Percentiles rank a stretch among this genome's conserved stretches.
These are phyloP conservation scores for Oxytropis ochrocephala DNA, from an alignment of 306 rosid species.

Conservation along the genomic window DNA sequence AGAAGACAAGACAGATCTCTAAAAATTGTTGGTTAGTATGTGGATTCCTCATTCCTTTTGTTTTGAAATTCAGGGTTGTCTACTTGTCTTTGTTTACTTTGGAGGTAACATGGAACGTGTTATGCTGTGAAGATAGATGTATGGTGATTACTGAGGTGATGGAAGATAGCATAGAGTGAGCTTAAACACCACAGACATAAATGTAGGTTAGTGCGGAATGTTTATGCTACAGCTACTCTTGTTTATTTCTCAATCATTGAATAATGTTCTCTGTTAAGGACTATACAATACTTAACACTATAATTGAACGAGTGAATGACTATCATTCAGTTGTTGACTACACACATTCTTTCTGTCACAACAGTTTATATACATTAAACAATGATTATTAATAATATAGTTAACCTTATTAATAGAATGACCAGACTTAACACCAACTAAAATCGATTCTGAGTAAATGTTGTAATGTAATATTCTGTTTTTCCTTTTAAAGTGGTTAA, in stretches of 20 bases:
- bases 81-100: constrained; percentile 24
- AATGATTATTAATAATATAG: no score
- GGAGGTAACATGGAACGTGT: constrained; percentile 28
- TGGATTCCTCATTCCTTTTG: background rate
- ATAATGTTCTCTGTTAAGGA: constrained; percentile 6
- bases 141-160: constrained; percentile 20
- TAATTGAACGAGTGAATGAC: background rate
- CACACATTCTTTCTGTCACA: background rate
- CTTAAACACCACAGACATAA: constrained; percentile 30
- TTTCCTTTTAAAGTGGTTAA: background rate
- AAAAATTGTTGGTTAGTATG: constrained; percentile 9
- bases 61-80: constrained; percentile 22
- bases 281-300: background rate
- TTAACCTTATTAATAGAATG: background rate
- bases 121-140: constrained; percentile 16
- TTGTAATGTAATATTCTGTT: background rate
- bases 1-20: constrained; percentile 12
- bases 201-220: constrained; percentile 16
- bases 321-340: background rate
- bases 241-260: constrained; percentile 6
- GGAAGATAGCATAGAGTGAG: constrained; percentile 16
- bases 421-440: background rate
- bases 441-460: background rate
- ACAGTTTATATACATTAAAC: background rate
- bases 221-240: constrained; percentile 22